Conservation (phyloP, 1,284 basidiomycete species). For the Leccinum holopus region DNA sequence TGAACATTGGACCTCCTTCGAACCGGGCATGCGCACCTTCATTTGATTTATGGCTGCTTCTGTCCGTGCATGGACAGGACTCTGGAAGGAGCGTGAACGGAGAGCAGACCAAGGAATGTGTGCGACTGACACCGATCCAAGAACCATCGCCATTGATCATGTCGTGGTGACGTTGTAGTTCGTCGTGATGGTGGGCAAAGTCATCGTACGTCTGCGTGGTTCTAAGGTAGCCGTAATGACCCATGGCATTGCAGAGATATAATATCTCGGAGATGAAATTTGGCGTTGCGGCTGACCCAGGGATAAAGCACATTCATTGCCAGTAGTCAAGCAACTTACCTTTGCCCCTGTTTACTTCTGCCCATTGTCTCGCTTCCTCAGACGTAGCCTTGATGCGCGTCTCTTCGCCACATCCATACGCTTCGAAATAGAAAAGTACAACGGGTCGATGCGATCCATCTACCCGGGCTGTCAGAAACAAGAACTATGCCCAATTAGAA, state of each 20-base stretch:
- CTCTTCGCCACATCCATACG: slow-evolving; percentile 80
- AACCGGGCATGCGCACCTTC: slow-evolving; percentile 49
- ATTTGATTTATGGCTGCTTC: slow-evolving; percentile 68
- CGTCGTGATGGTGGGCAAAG: slow-evolving; percentile 71
- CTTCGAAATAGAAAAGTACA: slow-evolving; percentile 73
- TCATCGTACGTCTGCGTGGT: slow-evolving; percentile 76
- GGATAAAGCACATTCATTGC: neutral
- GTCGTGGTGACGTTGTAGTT: slow-evolving; percentile 77
- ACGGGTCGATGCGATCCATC: slow-evolving; percentile 90
- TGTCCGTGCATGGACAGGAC: slow-evolving; percentile 65
- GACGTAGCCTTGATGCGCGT: slow-evolving; percentile 90
- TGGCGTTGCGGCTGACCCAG: slow-evolving; percentile 47
- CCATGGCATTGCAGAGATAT: slow-evolving; percentile 81
- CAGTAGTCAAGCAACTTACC: slow-evolving; percentile 34
- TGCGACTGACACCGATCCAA: slow-evolving; percentile 70
- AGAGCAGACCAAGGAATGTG: slow-evolving; percentile 3
- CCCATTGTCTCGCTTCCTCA: slow-evolving; percentile 79
- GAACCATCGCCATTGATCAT: slow-evolving; percentile 74
- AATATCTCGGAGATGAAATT: slow-evolving; percentile 98
- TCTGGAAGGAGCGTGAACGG: slow-evolving; percentile 40
- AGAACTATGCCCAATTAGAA: neutral
- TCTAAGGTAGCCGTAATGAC: slow-evolving; percentile 82
- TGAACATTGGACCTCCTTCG: neutral
- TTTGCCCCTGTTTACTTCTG: slow-evolving; percentile 47
- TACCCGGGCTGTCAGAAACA: slow-evolving; percentile 34